Evolutionary conservation across 2,329 filamentous ascomycete genomes (phyloP).

Genomic region (Tolypocladium ovalisporum): DNA sequence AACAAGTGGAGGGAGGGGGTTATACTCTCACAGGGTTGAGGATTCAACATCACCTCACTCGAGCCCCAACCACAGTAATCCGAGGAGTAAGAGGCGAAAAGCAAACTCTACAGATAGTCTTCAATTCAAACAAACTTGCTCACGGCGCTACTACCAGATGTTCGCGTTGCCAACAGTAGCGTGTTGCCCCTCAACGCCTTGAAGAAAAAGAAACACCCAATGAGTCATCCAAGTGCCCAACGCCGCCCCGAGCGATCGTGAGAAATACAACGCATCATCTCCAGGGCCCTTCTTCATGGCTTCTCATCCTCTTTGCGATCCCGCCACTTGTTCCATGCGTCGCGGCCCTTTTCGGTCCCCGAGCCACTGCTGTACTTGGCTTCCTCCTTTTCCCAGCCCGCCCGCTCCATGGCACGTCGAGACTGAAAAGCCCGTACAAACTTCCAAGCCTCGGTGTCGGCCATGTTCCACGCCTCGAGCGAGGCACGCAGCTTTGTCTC

Average conservation of each 20-base stretch:
- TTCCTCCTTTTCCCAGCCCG: conserved; percentile 61
- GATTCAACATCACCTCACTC: conserved; percentile 5
- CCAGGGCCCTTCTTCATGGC: background rate
- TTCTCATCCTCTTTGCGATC: conserved; percentile 13
- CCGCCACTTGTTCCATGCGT: conserved; percentile 23
- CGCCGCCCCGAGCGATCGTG: background rate
- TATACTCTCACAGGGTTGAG: conserved; percentile 1
- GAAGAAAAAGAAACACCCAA: background rate
- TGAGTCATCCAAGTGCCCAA: background rate
- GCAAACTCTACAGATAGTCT: background rate
- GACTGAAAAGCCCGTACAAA: conserved; percentile 61
- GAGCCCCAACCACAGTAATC: background rate
- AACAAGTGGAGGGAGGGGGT: background rate
- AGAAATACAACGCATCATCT: background rate
- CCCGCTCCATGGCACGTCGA: conserved; percentile 49
- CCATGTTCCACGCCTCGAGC: conserved; percentile 57
- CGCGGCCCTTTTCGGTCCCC: conserved; percentile 36
- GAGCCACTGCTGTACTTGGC: conserved; percentile 51
- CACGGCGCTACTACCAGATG: background rate
- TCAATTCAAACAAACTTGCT: background rate
- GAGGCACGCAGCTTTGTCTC: conserved; percentile 39
- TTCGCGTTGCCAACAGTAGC: background rate
- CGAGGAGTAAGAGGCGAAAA: background rate
- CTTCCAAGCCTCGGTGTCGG: conserved; percentile 68
- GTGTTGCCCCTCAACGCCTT: background rate